phyloP scores from a whole-genome alignment of 768 basidiomycete genomes.

The Phallus indusiatus region DNA sequence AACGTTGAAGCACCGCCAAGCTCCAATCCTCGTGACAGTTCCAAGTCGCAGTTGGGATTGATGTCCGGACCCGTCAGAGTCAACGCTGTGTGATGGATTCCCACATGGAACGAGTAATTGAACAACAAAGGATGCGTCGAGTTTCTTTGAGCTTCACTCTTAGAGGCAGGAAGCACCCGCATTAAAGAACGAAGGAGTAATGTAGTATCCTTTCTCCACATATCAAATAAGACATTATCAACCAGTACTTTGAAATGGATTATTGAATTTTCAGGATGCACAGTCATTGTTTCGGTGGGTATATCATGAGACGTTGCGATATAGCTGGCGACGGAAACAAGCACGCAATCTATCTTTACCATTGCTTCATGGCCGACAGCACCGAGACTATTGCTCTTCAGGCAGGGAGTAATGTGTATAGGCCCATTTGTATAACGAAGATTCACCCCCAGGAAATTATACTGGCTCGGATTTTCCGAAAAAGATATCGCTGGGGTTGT shows the following conservation, averaged over 20 bases:
- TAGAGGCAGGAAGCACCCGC: slow-evolving; percentile 22
- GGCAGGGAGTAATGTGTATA: background rate
- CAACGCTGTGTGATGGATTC: slow-evolving; percentile 52
- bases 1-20: slow-evolving; percentile 42
- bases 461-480: background rate
- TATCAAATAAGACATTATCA: slow-evolving; percentile 44
- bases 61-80: slow-evolving; percentile 75
- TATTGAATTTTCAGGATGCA: slow-evolving; percentile 53
- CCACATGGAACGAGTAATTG: slow-evolving; percentile 46
- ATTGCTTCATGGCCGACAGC: background rate
- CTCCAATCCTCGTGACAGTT: slow-evolving; percentile 61
- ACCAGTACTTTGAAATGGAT: slow-evolving; percentile 38
- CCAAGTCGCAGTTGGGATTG: slow-evolving; percentile 57
- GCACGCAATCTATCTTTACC: background rate
- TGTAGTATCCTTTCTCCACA: slow-evolving; percentile 57
- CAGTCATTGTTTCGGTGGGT: slow-evolving; percentile 39
- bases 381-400: background rate
- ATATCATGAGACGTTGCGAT: slow-evolving; percentile 56
- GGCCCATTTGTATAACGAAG: background rate
- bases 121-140: slow-evolving; percentile 33
- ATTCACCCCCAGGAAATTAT: background rate
- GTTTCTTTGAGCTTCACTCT: background rate
- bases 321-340: slow-evolving; percentile 21
- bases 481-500: background rate
- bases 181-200: slow-evolving; percentile 44